These are phyloP conservation scores for Cladosporium sphaerospermum DNA, from an alignment of 2,329 filamentous ascomycete genomes.

Conservation along the genomic window DNA sequence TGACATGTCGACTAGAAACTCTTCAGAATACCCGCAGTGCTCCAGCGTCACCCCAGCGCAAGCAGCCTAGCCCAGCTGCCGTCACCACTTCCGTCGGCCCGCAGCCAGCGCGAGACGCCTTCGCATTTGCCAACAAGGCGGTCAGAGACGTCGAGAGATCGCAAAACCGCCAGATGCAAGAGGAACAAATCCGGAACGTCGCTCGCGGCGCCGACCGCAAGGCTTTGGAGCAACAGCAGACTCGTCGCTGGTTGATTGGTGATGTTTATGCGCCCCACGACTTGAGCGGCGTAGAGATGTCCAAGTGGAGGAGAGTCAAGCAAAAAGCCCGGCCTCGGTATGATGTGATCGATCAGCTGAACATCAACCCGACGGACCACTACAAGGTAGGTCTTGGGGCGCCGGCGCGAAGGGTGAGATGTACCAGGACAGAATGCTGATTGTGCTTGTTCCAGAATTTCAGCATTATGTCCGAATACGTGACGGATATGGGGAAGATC, in stretches of 20 bases:
- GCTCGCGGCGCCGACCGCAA: conserved; percentile 4
- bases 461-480: conserved; percentile 81
- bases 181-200: background rate
- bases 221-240: conserved; percentile 58
- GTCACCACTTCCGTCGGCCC: background rate
- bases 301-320: conserved; percentile 64
- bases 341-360: conserved; percentile 75
- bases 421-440: background rate
- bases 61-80: conserved; percentile 1
- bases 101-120: conserved; percentile 4
- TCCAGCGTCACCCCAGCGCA: background rate
- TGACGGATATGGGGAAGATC: conserved; percentile 79
- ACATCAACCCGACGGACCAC: conserved; percentile 71
- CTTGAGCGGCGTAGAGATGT: conserved; percentile 68
- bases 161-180: background rate
- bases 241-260: conserved; percentile 66
- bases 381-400: conserved; percentile 63
- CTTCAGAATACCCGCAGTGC: conserved; percentile 11
- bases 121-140: conserved; percentile 10
- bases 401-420: background rate
- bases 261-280: conserved; percentile 92
- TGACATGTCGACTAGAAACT: conserved; percentile 6
- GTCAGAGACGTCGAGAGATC: conserved; percentile 3
- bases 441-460: conserved; percentile 62
- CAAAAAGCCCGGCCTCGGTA: conserved; percentile 39